Percentiles rank a stretch among this genome's conserved stretches.
Conservation (phyloP, 805 yeast species). For the Myxozyma melibiosi region DNA sequence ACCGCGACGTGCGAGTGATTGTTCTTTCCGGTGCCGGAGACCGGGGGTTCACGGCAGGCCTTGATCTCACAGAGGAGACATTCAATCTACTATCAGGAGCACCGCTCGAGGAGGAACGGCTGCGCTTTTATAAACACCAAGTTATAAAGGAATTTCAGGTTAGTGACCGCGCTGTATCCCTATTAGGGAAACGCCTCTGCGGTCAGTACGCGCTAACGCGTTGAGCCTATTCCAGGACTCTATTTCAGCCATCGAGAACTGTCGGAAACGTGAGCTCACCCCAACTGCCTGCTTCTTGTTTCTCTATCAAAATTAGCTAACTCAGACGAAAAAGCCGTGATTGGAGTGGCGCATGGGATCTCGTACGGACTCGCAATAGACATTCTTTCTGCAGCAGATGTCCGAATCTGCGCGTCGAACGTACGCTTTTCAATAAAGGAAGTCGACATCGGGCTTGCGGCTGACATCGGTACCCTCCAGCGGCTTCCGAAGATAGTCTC, state of each 20-base stretch:
- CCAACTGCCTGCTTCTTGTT: not conserved
- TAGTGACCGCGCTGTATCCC: too few species aligned
- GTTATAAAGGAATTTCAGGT: slow-evolving; percentile 62
- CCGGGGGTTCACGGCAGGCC: slow-evolving; percentile 63
- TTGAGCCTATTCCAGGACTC: slow-evolving; percentile 4
- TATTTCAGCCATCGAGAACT: slow-evolving; percentile 19
- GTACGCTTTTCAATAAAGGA: slow-evolving; percentile 64
- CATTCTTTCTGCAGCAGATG: slow-evolving; percentile 58
- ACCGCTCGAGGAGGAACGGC: slow-evolving; percentile 23
- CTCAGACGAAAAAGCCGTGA: slow-evolving; percentile 52
- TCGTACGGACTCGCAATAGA: slow-evolving; percentile 70
- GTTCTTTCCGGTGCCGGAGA: slow-evolving; percentile 59
- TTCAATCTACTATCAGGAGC: slow-evolving; percentile 29
- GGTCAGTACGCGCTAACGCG: too few species aligned
- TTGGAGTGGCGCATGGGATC: slow-evolving; percentile 66
- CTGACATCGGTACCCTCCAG: slow-evolving; percentile 79
- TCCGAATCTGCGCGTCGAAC: slow-evolving; percentile 59
- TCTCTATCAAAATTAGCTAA: not conserved
- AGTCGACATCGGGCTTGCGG: slow-evolving; percentile 71
- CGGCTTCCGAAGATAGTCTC: slow-evolving; percentile 58
- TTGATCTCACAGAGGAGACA: slow-evolving; percentile 50
- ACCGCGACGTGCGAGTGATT: slow-evolving; percentile 53
- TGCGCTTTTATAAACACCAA: slow-evolving; percentile 41
- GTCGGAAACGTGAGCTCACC: slow-evolving; percentile 31
- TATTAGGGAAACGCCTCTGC: too few species aligned